Evolutionary conservation across 2,329 filamentous ascomycete genomes (phyloP).

Genomic region (Aspergillus uvarum): DNA sequence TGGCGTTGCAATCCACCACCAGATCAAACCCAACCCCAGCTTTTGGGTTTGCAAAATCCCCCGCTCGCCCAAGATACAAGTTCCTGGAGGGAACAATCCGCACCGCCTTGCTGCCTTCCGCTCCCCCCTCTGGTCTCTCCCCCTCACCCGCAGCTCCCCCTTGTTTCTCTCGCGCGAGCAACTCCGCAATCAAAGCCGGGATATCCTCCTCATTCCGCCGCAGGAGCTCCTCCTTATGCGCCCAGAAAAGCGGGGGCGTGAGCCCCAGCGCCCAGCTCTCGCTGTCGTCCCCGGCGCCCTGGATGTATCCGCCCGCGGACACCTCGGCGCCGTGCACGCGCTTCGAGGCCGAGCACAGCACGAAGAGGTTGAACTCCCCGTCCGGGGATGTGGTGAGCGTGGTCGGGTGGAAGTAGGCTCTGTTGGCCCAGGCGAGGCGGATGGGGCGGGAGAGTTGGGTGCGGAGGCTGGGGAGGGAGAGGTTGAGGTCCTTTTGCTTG

Average conservation of each 20-base stretch:
- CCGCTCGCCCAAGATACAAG: conserved; percentile 30
- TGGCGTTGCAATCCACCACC: conserved; percentile 43
- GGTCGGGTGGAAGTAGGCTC: conserved; percentile 56
- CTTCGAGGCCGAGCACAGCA: conserved; percentile 83
- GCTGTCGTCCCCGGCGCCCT: conserved; percentile 91
- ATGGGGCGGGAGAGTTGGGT: conserved; percentile 67
- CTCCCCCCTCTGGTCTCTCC: conserved; percentile 2
- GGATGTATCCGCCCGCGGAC: conserved; percentile 76
- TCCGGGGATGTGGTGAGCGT: conserved; percentile 39
- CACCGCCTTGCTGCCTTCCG: conserved; percentile 22
- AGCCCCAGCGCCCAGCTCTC: conserved; percentile 88
- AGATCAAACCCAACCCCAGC: conserved; percentile 47
- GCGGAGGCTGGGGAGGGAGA: conserved; percentile 58
- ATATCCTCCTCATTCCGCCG: conserved; percentile 65
- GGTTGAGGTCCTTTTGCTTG: conserved; percentile 58
- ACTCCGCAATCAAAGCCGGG: conserved; percentile 49
- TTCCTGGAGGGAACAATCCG: conserved; percentile 41
- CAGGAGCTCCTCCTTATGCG: conserved; percentile 61
- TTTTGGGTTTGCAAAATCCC: conserved; percentile 31
- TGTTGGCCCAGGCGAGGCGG: conserved; percentile 76
- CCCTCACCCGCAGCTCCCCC: background rate
- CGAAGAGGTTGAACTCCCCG: conserved; percentile 65
- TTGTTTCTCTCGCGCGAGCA: conserved; percentile 36
- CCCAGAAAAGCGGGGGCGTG: conserved; percentile 79
- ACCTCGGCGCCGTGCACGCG: conserved; percentile 68